Conservation (phyloP, 371 early-diverging fungal genomes). For the Choanephora cucurbitarum region DNA sequence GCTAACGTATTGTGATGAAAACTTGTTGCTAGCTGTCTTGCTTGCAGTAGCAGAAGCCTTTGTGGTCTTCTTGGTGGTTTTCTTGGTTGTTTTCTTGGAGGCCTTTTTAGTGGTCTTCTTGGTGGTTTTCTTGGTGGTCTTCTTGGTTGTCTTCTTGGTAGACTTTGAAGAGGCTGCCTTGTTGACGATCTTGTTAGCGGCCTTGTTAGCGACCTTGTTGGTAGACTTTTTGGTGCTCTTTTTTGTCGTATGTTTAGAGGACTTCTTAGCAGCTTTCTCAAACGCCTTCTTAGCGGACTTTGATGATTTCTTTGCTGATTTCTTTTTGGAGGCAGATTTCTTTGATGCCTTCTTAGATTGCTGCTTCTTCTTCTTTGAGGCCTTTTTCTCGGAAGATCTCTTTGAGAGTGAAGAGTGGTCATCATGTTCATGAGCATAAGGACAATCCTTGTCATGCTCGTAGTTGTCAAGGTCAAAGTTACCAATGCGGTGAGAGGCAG, state of each 20-base stretch:
- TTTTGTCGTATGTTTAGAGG: background rate
- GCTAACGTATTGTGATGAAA: constrained; percentile 9
- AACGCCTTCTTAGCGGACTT: no score
- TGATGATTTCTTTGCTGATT: no score
- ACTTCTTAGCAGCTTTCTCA: background rate
- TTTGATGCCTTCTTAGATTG: background rate
- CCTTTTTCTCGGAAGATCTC: background rate
- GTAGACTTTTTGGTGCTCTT: background rate
- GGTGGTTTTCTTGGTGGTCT: background rate
- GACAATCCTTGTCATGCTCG: constrained; percentile 24
- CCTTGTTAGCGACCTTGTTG: background rate
- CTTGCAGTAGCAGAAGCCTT: constrained; percentile 3
- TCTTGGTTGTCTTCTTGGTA: background rate
- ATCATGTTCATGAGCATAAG: constrained; percentile 5
- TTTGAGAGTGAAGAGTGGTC: background rate
- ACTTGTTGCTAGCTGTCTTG: background rate
- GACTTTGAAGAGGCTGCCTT: background rate
- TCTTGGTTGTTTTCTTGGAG: constrained; percentile 4
- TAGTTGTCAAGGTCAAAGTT: constrained; percentile 17
- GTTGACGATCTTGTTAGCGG: background rate
- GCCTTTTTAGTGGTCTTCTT: background rate
- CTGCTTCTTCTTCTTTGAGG: background rate
- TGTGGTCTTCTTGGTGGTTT: constrained; percentile 12
- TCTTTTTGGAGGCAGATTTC: background rate
- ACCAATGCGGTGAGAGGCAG: background rate